Evolutionary conservation across 176 grass and related monocot species (phyloP).

Genomic region (Lolium rigidum): DNA sequence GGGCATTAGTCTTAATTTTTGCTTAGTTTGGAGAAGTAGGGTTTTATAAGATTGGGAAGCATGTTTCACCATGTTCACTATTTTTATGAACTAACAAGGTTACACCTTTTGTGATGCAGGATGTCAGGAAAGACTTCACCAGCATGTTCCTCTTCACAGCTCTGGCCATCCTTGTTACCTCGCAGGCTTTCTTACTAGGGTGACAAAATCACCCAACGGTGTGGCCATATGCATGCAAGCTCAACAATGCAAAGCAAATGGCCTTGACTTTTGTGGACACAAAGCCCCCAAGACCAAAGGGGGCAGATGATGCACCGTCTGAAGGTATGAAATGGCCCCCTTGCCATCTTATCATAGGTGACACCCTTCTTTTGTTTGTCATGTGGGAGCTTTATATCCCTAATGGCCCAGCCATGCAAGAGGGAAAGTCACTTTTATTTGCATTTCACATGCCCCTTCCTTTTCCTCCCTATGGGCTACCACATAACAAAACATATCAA

Average conservation of each 20-base stretch:
- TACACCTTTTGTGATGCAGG: conserved; percentile 54
- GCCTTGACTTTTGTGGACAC: conserved; percentile 45
- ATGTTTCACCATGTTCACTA: not conserved
- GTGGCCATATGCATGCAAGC: conserved; percentile 32
- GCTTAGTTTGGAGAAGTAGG: not conserved
- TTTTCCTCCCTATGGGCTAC: conserved; percentile 4
- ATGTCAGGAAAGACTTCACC: conserved; percentile 47
- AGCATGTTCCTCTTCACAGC: conserved; percentile 50
- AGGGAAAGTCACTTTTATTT: conserved; percentile 45
- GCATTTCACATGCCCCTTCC: conserved; percentile 34
- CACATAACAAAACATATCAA: not conserved
- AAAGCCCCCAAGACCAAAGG: conserved; percentile 61
- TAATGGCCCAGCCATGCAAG: conserved; percentile 35
- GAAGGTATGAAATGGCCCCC: conserved; percentile 58
- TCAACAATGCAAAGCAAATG: conserved; percentile 43
- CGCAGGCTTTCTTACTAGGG: conserved; percentile 67
- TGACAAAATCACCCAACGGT: conserved; percentile 27
- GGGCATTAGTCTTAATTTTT: conserved; percentile 13
- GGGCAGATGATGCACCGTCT: conserved; percentile 50
- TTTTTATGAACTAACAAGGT: not conserved
- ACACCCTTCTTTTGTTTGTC: conserved; percentile 43
- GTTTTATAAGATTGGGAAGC: not conserved
- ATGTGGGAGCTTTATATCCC: conserved; percentile 62
- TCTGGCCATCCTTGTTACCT: conserved; percentile 59
- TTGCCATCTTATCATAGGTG: conserved; percentile 45